These are phyloP conservation scores for Lagerstroemia speciosa DNA, from an alignment of 345 rosid genomes.

Conservation along the genomic window DNA sequence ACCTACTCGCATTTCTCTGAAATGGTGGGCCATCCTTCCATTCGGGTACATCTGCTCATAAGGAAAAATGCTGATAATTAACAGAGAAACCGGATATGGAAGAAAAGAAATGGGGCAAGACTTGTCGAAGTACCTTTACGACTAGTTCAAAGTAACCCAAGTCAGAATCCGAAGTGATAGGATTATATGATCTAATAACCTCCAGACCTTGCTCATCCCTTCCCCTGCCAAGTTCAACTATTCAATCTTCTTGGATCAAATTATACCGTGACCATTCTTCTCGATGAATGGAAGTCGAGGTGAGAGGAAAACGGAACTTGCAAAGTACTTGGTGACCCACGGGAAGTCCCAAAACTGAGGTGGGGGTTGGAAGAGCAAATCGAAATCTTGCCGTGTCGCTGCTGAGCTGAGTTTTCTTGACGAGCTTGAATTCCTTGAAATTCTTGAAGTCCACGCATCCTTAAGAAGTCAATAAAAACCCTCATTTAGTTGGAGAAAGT, in stretches of 20 bases:
- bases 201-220: conserved; percentile 30
- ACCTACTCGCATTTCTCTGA: conserved; percentile 33
- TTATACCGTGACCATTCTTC: background rate
- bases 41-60: conserved; percentile 36
- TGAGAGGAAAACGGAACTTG: conserved; percentile 13
- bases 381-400: conserved; percentile 24
- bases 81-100: background rate
- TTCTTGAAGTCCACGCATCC: conserved; percentile 26
- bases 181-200: conserved; percentile 42
- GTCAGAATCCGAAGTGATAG: conserved; percentile 44
- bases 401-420: conserved; percentile 19
- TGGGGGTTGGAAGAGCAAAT: conserved; percentile 27
- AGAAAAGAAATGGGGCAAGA: background rate
- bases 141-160: conserved; percentile 38
- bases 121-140: conserved; percentile 22
- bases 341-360: conserved; percentile 28
- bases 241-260: background rate
- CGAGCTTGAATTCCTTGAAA: conserved; percentile 30
- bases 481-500: no score
- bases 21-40: conserved; percentile 53
- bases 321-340: conserved; percentile 22
- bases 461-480: conserved; percentile 1
- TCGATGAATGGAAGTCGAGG: background rate
- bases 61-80: background rate
- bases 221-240: conserved; percentile 22